These are phyloP conservation scores for Bacidia gigantensis DNA, from an alignment of 495 filamentous ascomycete species.

Conservation along the genomic window DNA sequence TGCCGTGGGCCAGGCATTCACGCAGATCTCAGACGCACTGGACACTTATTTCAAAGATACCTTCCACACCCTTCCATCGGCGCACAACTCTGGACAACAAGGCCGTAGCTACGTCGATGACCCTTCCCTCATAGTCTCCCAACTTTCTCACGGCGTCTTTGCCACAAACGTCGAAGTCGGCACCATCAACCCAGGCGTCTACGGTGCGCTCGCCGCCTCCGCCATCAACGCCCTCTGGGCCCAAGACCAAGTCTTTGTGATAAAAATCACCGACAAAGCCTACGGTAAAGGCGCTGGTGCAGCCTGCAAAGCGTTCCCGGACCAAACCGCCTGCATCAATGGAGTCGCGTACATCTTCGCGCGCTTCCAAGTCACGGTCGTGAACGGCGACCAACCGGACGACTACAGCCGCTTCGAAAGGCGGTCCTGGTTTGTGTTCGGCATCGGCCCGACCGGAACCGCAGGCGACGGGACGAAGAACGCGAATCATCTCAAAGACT, in stretches of 20 bases:
- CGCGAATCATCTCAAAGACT: neutral
- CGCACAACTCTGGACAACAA: neutral
- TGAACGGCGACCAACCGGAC: neutral
- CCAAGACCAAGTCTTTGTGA: neutral
- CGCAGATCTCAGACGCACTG: neutral
- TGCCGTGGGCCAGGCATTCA: slow-evolving; percentile 1
- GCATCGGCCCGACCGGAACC: neutral
- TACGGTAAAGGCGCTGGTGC: neutral
- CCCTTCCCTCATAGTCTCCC: neutral
- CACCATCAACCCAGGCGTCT: slow-evolving; percentile 1
- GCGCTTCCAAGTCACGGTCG: neutral
- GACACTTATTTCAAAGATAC: slow-evolving; percentile 1
- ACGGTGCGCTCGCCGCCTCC: neutral
- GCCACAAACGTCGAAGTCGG: neutral
- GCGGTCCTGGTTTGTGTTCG: neutral
- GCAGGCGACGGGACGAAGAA: neutral
- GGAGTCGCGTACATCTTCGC: neutral
- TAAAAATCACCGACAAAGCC: neutral
- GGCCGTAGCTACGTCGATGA: neutral
- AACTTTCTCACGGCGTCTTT: neutral
- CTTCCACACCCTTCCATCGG: neutral
- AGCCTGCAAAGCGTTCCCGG: neutral
- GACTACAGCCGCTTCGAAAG: neutral
- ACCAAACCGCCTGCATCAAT: neutral
- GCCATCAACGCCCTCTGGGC: slow-evolving; percentile 2